Evolutionary conservation across 148 eudicot species (phyloP), one percentile per base, ranked within the genome.

Genomic region (Silene latifolia): DNA sequence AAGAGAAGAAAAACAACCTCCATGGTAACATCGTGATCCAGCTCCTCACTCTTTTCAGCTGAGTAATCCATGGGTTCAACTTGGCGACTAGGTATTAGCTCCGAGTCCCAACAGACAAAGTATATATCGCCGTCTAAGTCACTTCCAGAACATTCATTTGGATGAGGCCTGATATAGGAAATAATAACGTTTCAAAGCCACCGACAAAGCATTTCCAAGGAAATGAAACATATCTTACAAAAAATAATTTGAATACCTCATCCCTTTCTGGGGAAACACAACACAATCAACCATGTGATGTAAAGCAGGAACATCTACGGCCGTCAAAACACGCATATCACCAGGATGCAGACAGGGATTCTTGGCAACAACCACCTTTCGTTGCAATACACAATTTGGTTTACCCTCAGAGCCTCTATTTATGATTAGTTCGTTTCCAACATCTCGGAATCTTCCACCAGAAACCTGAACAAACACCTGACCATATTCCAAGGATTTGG

Each of bases 81-180:
- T 71, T 86, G 89, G 67, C 35, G 72, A 47, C 78, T 84, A 47
- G 98, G 98, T 73, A 93, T 86, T 75, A 93, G 78, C 56, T 91
- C 97, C 35, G 72, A 58, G 68, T 93, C 98, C 98, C 98, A 93
- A 74, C 90, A 93, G 18, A 91, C 95, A 77, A 87, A 89, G 83
- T 93, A 93, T 25, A 93, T 80, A 82, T 93, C 98, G 63, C 98
- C 98, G 81, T 93, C 98, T 78, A 93, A 85, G 81, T 93, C 98
- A 80, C 98, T 93, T 75, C 98, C 98, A 1, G 98, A 93, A 77
- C 98, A 93, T 87, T 93, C 98, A 84, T 91, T 88, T 10, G 98
- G 95, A 83, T 93, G 98, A 73, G 98, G 98, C 70, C 97, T 93
- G 85, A 58, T 9, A 76, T 59, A 35, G 57, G n/a, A 63, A 46